phyloP scores from a whole-genome alignment of 129 eudicot species.

The Cynara cardunculus region DNA sequence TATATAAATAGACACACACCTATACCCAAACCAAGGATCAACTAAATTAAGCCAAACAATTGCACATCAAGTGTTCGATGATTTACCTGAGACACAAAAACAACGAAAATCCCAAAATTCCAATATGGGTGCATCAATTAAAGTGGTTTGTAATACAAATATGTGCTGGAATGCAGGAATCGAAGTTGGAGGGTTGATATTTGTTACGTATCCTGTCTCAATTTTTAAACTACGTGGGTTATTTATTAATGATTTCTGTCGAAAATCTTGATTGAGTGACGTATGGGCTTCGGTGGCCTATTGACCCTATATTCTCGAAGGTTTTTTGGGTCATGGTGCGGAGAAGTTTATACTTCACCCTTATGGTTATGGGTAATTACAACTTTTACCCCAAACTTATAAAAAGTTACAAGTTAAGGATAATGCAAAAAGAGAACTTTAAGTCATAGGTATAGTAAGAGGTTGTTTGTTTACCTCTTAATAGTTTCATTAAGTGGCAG shows the following conservation, averaged over 20 bases:
- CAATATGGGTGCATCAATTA: slow-evolving; percentile 14
- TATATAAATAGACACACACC: not conserved
- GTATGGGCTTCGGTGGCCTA: slow-evolving; percentile 24
- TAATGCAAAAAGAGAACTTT: not conserved
- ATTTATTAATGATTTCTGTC: slow-evolving; percentile 2
- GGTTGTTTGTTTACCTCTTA: no score
- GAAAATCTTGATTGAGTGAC: slow-evolving; percentile 21
- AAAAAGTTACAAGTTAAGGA: not conserved
- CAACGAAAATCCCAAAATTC: not conserved
- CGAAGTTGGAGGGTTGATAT: slow-evolving; percentile 15
- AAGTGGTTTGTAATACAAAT: not conserved
- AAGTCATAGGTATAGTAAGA: not conserved
- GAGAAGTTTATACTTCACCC: not conserved
- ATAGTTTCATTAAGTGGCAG: no score
- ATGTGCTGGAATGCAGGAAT: slow-evolving; percentile 18
- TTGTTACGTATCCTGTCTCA: not conserved
- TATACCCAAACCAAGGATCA: not conserved
- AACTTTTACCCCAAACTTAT: not conserved
- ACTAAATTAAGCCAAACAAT: not conserved
- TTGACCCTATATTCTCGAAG: slow-evolving; percentile 13
- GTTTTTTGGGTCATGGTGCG: not conserved
- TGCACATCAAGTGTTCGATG: slow-evolving; percentile 25
- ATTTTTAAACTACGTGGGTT: slow-evolving; percentile 8
- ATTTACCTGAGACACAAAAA: slow-evolving; percentile 20
- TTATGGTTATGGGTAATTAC: slow-evolving; percentile 1